Evolutionary conservation across 1,284 basidiomycete species (phyloP), one percentile per base, ranked within the genome.

Genomic region (Ceraceosorus bombacis): DNA sequence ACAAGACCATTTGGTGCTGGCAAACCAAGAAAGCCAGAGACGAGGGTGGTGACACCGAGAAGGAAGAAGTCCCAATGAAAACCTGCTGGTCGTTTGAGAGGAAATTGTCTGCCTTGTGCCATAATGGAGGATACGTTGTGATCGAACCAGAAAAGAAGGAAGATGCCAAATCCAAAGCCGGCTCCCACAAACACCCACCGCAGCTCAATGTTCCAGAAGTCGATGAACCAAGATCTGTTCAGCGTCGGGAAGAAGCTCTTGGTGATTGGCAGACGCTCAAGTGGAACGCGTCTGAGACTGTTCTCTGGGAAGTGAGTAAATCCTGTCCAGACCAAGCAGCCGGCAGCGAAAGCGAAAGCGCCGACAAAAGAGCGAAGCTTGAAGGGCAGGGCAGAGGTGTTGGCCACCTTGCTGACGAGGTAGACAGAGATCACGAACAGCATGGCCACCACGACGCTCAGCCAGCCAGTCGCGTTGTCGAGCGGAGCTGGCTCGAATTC

Each of bases 1-100:
- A 98, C 95, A 12, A 77, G 65, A 2, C 92, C 93, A 71, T 97
- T 96, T 0, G 93, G 93, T 0, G 93, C 92, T 0, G 93, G 92
- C 4, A 95, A 63, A 13, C 93, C 93, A 2, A 98, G 82, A 15
- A 97, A 80, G 0, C 91, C 93, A 4, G 92, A 87, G 53, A 96
- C 84, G 70, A 97, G 88, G 0, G 93, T 96, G 0, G 89, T 92
- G 63, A 94, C 82, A 4, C 93, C 94, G 12, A 98, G 84, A 4
- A 92, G 81, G 81, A 91, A 79, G 55, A 79, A 79, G 62, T 80
- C 79, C 78, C 81, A 92, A 71, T 96, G 91, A 76, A 96, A 96
- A 0, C 90, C 93, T 0, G 92, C 87, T 1, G 93, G 92, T 71
- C 94, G 93, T 37, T 85, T 83, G 4, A 98, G 82, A 0, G 93